A percentile compares a stretch with the other conserved stretches of the same genome.
Conservation (phyloP, 2,329 filamentous ascomycete genomes). For the Lanzia echinophila region DNA sequence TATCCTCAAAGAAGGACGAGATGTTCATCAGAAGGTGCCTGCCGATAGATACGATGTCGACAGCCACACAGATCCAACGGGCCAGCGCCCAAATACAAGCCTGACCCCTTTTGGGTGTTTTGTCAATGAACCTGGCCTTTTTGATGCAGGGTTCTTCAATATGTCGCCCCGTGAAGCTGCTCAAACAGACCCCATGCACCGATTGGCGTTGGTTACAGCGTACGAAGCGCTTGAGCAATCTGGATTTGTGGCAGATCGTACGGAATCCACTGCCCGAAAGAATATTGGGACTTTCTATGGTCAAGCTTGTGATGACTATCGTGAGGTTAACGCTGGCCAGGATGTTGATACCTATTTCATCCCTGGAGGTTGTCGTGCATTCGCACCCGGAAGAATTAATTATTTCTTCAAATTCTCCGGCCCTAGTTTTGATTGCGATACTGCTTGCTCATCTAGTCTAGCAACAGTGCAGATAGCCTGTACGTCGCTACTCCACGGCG, state of each 20-base stretch:
- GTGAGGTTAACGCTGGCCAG: constrained; percentile 12
- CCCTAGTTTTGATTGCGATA: constrained; percentile 51
- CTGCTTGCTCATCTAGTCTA: constrained; percentile 52
- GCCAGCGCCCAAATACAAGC: constrained; percentile 67
- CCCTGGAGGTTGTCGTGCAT: constrained; percentile 21
- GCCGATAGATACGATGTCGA: constrained; percentile 63
- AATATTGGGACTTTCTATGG: constrained; percentile 16
- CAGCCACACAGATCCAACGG: constrained; percentile 61
- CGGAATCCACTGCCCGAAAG: constrained; percentile 34
- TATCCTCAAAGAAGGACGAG: constrained; percentile 64
- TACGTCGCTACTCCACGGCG: constrained; percentile 40
- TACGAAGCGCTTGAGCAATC: constrained; percentile 76
- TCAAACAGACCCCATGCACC: constrained; percentile 72
- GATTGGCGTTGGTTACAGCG: constrained; percentile 65
- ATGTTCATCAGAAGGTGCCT: constrained; percentile 56
- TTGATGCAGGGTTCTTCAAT: constrained; percentile 72
- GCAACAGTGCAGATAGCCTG: constrained; percentile 48
- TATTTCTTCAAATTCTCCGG: constrained; percentile 37
- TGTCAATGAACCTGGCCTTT: constrained; percentile 61
- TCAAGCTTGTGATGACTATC: constrained; percentile 13
- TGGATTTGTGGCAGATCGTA: constrained; percentile 49
- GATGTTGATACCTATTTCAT: constrained; percentile 22
- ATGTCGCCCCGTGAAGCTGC: constrained; percentile 48
- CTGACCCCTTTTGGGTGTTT: constrained; percentile 68
- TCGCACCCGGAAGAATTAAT: constrained; percentile 28